Evolutionary conservation across 1,284 basidiomycete genomes (phyloP).

Genomic region (Pisolithus thermaeus): DNA sequence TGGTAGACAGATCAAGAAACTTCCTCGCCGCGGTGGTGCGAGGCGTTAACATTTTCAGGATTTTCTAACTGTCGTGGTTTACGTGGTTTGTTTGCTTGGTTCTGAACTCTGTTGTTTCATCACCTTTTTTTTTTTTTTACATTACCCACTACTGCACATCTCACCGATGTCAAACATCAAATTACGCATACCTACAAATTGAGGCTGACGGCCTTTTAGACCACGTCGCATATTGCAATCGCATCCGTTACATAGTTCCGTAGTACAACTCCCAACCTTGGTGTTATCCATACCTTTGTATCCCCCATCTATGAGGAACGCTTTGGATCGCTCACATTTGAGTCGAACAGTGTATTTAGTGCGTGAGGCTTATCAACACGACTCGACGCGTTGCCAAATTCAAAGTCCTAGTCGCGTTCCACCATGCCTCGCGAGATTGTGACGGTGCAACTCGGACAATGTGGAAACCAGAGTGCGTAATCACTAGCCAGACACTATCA

Average conservation of each 20-base stretch:
- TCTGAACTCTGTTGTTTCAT: slow-evolving; percentile 7
- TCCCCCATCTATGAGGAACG: background rate
- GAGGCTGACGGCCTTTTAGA: slow-evolving; percentile 8
- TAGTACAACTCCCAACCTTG: no score
- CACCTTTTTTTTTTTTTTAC: slow-evolving; percentile 2
- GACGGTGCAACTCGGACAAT: slow-evolving; percentile 89
- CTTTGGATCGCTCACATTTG: background rate
- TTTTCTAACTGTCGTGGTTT: background rate
- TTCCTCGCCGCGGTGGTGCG: slow-evolving; percentile 37
- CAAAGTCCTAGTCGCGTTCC: slow-evolving; percentile 7
- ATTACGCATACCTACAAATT: slow-evolving; percentile 1
- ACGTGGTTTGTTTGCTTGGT: slow-evolving; percentile 9
- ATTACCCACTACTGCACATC: background rate
- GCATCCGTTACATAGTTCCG: no score
- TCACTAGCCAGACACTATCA: slow-evolving; percentile 9
- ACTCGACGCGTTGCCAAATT: slow-evolving; percentile 3
- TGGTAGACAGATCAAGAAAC: slow-evolving; percentile 44
- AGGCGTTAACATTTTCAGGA: slow-evolving; percentile 19
- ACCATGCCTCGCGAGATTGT: slow-evolving; percentile 84
- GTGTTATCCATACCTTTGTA: no score
- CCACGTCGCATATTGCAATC: background rate
- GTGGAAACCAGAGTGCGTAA: slow-evolving; percentile 87
- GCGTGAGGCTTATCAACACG: slow-evolving; percentile 3
- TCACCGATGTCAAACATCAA: slow-evolving; percentile 1
- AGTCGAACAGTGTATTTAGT: no score